Base-by-base conservation (phyloP, 176 grass and related monocot species). In the Aegilops sharonensis region DNA sequence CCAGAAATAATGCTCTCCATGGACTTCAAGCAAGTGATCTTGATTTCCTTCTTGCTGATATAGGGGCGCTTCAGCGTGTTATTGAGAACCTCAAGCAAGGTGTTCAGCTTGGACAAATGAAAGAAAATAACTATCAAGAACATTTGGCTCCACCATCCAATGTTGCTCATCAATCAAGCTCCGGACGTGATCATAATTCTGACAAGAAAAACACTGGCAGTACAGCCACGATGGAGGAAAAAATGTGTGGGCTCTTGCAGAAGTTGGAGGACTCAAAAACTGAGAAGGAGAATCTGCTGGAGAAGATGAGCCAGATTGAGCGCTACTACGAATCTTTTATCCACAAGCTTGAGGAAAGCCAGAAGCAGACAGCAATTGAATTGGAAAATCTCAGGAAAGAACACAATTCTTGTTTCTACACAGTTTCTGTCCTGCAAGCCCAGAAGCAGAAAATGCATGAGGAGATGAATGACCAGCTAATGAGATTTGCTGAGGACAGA, bases 241-340 rank as follows among this genome's bases (percentile, higher is more conserved):
- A 96, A 91, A 96, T 94, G 82, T 96, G 94, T 78, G 88, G 92
- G 72, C 92, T 99, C 79, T 83, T 99, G 72, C 88, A 92, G 83
- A 96, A 96, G 79, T 83, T 99, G 64, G 97, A 99, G 82, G 87
- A 99, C 72, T 96, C 90, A 65, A 99, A 95, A 92, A 96, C 89
- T 83, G 94, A 96, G 86, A 99, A 92, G 62, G 97, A 99, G 93
- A 86, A 79, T 85, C 88, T 99, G 21, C 68, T 92, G 18, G 93
- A 94, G 79, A 96, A 99, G 79, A 94, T 96, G 87, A 95, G 90
- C 81, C 92, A 99, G 78, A 96, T 96, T 90, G 92, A 94, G 67
- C 71, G 90, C 39, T 99, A 99, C 79, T 99, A 99, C 35, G 97
- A 99, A 86, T 90, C 94, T 65, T 92, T 92, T 80, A 94, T 96